Evolutionary conservation across 805 yeast genomes (phyloP).

Genomic region (Pichia cephalocereana): DNA sequence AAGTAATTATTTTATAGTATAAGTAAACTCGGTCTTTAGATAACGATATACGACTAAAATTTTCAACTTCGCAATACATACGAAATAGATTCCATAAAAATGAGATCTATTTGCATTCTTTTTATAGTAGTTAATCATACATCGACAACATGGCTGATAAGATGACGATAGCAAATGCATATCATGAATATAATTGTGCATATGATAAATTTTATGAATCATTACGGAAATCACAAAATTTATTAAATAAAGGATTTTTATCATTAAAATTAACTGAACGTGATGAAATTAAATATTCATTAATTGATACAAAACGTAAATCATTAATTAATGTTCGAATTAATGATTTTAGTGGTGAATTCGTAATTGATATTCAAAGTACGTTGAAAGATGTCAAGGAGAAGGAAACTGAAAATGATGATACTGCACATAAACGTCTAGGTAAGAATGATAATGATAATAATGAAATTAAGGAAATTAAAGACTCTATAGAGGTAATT

Average conservation of each 20-base stretch:
- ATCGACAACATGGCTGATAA: neutral
- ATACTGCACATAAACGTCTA: neutral
- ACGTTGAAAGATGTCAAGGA: neutral
- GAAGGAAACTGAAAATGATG: neutral
- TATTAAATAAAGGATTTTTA: neutral
- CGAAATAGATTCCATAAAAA: no score
- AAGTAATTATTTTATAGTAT: no score
- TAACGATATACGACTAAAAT: no score
- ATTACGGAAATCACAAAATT: neutral
- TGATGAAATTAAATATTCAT: constrained; percentile 7
- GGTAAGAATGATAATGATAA: neutral
- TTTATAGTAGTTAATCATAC: no score
- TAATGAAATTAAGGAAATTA: constrained; percentile 9
- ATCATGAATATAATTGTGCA: constrained; percentile 2
- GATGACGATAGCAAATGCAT: neutral
- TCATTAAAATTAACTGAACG: constrained; percentile 9
- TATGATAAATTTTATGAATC: neutral
- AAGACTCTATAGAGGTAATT: constrained; percentile 1
- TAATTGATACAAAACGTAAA: constrained; percentile 2
- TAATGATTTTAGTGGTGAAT: constrained; percentile 16
- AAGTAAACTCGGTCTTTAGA: no score
- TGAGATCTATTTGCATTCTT: no score
- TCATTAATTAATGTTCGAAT: constrained; percentile 6
- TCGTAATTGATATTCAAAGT: neutral
- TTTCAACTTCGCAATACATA: no score